Base-by-base conservation (phyloP, 345 rosid species). In the Streptanthus diversifolius region DNA sequence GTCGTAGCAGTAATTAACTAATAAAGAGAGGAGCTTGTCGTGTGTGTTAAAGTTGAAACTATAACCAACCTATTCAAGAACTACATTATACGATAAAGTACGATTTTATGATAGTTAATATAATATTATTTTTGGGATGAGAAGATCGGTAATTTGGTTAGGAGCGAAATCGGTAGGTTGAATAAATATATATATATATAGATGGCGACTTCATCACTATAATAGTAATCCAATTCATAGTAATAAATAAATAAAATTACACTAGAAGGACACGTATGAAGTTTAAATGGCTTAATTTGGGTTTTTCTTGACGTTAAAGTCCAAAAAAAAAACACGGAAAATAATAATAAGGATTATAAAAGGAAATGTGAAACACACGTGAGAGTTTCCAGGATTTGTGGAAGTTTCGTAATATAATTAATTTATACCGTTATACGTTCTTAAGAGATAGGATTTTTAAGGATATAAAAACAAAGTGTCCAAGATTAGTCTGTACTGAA, bases 121-220 rank as follows among this genome's bases (percentile, higher is more conserved):
- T 54, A 22, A 10, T 24, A 54, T 21, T 45, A 13, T 25, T 35
- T 32, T 25, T 55, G n/a, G 30, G 55, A 22, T 51, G 55, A 30
- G 36, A 41, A 63, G 57, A 66, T 32, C 17, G 32, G 69, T 62
- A 17, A 41, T 43, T 51, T 61, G 57, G 64, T 75, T 75, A 75
- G 48, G 64, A 75, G 58, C 64, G 51, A 61, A 22, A 49, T 60
- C 0, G 73, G 63, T 75, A 68, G 79, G 70, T 75, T 61, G 68
- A 60, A 25, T 45, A 58, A 54, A 69, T 76, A 53, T 62, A 55
- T 62, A 69, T 76, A 53, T 62, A 55, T 62, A 36, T 44, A 14
- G 79, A 69, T 53, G 53, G 79, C 25, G 79, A 76, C 70, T 36
- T 76, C 52, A 62, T 35, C 33, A 44, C 5, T 1, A 21, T 44